These are phyloP conservation scores for Mychonastes homosphaera DNA, from an alignment of 139 green algal genomes.

Conservation along the genomic window DNA sequence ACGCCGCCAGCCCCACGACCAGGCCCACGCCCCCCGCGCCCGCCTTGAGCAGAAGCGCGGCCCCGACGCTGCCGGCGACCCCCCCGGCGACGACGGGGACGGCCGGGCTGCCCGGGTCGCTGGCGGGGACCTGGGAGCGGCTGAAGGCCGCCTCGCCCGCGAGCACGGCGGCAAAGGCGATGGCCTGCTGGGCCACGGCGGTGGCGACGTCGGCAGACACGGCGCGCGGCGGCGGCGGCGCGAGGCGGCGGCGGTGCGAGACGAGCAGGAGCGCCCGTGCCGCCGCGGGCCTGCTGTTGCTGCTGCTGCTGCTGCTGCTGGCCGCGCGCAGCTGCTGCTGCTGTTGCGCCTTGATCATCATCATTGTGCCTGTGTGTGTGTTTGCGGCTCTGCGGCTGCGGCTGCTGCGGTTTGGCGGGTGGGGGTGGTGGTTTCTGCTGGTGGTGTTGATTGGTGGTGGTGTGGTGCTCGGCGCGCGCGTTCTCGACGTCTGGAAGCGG, in stretches of 20 bases:
- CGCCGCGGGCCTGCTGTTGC: not conserved
- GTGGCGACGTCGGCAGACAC: slow-evolving; percentile 5
- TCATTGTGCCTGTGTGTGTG: no score
- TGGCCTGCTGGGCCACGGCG: slow-evolving; percentile 21
- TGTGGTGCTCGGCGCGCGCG: no score
- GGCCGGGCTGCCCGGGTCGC: slow-evolving; percentile 13
- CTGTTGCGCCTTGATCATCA: no score
- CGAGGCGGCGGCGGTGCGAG: no score
- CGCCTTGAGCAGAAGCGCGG: slow-evolving; percentile 3
- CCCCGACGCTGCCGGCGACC: slow-evolving; percentile 6
- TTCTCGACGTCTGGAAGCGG: no score
- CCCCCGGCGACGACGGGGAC: slow-evolving; percentile 19
- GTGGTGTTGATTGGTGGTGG: no score
- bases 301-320: not conserved
- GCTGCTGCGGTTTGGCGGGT: no score
- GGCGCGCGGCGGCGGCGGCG: no score
- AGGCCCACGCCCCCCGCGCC: slow-evolving; percentile 15
- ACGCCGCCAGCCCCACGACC: slow-evolving; percentile 6
- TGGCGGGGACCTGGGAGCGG: slow-evolving; percentile 10
- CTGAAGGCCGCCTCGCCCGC: slow-evolving; percentile 12
- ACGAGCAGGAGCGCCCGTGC: no score
- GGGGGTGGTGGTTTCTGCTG: no score
- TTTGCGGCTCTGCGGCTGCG: no score
- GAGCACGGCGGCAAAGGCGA: slow-evolving; percentile 16
- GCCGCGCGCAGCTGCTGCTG: not conserved